Evolutionary conservation across 768 basidiomycete species (phyloP), one percentile per base, ranked within the genome.

Genomic region (Amanita inopinata): DNA sequence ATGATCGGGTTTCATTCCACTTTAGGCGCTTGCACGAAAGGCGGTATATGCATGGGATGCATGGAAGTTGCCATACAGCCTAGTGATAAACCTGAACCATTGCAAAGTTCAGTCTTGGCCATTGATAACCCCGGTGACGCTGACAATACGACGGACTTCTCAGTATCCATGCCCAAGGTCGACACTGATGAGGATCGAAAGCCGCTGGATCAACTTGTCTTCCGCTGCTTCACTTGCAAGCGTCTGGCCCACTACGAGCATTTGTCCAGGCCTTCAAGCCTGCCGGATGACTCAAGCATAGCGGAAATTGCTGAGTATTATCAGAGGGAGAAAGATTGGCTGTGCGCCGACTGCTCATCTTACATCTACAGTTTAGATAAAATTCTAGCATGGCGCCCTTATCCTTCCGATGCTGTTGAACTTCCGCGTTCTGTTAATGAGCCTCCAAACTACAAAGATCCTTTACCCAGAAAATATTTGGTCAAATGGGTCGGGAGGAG

Each of bases 311-410:
- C 80, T 4, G 52, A 55, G 14, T 62, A 78, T 49, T 90, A 87
- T 56, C 82, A 84, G 49, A 43, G 53, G 1, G 59, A 62, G 3
- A 59, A 61, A 24, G 54, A 55, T 20, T 89, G 83, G 86, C 64
- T 73, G 11, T 94, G 92, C 54, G 69, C 70, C 4, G 85, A 92
- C 51, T 94, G 92, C 54, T 57, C 66, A 15, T 87, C 82, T 9
- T 93, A 71, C 55, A 66, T 65, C 10, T 83, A 80, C 55, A 57
- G 63, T 6, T 60, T 90, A 9, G 89, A 93, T 57, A 83, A 83
- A 61, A 87, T 97, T 49, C 67, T 96, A 31, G 93, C 91, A 1
- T 96, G 93, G 93, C 72, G 91, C 20, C 83, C 88, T 3, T 83
- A 77, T 53, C 87, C 89, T 18, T 60, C 71, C 0, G 69, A 71